These are phyloP conservation scores for Leishmania turanica DNA, from an alignment of 208 protist genomes.

Conservation along the genomic window DNA sequence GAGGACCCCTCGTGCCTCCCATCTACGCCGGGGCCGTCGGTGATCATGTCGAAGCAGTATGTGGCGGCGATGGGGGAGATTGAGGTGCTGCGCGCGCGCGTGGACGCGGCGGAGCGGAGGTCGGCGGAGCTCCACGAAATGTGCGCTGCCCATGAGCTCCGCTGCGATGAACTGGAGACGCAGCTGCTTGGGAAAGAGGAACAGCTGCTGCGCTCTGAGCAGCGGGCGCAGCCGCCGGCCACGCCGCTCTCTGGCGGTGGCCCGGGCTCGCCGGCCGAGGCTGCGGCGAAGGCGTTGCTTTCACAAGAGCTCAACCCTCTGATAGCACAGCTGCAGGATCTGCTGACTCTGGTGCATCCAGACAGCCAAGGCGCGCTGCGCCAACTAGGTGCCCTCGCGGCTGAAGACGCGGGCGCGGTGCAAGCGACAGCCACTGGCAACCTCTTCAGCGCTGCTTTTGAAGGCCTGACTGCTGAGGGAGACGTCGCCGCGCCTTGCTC, in stretches of 20 bases:
- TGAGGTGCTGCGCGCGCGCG: conserved; percentile 23
- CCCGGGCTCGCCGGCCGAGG: neutral
- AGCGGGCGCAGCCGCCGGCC: neutral
- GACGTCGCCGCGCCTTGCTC: neutral
- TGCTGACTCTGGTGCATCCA: conserved; percentile 6
- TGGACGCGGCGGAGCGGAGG: conserved; percentile 19
- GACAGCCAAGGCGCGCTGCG: neutral
- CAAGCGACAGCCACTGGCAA: neutral
- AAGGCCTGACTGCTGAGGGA: neutral
- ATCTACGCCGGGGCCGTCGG: conserved; percentile 12
- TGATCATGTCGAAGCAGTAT: conserved; percentile 22
- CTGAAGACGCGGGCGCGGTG: neutral
- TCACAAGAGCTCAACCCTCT: conserved; percentile 3
- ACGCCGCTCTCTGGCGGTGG: neutral
- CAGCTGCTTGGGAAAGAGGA: conserved; percentile 54
- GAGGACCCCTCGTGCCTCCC: neutral
- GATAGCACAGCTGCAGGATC: conserved; percentile 7
- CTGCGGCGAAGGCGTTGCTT: neutral
- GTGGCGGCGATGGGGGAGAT: conserved; percentile 22
- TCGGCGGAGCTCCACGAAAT: conserved; percentile 27
- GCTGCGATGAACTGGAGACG: conserved; percentile 56
- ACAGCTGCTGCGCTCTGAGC: conserved; percentile 33
- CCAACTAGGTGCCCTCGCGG: neutral
- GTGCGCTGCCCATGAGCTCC: conserved; percentile 29
- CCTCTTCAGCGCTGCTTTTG: neutral